phyloP scores from a whole-genome alignment of 192 early-diverging fungal species.

The Borealophlyctis nickersoniae region DNA sequence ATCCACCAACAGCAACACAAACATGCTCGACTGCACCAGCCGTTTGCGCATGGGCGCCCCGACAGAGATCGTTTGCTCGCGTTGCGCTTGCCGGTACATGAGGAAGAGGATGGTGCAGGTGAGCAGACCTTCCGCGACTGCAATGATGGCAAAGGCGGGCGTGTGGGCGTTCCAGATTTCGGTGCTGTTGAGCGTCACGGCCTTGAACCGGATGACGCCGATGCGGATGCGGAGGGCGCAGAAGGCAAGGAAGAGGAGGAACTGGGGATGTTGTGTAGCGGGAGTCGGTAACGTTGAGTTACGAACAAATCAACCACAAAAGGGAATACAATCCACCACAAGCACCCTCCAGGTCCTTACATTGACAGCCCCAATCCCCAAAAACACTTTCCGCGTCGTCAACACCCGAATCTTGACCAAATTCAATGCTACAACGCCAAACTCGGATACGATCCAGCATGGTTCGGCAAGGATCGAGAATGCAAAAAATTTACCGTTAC shows the following conservation, averaged over 20 bases:
- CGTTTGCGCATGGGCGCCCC: background rate
- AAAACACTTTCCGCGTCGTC: background rate
- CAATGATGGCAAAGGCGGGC: slow-evolving; percentile 1
- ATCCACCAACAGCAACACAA: background rate
- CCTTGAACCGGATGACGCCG: background rate
- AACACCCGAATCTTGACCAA: background rate
- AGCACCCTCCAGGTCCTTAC: no score
- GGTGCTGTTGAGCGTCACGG: background rate
- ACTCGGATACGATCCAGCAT: slow-evolving; percentile 7
- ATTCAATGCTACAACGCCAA: slow-evolving; percentile 5
- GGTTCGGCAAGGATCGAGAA: background rate
- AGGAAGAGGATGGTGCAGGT: background rate
- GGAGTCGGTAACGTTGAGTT: background rate
- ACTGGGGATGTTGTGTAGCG: background rate
- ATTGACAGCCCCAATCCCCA: no score
- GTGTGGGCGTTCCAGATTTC: background rate
- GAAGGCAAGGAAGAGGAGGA: background rate
- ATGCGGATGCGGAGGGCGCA: background rate
- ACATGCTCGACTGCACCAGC: background rate
- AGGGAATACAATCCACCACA: background rate
- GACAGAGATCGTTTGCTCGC: background rate
- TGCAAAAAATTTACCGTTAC: background rate
- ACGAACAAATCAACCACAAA: no score
- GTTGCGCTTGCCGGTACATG: background rate
- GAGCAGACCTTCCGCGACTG: background rate